Percentiles rank a stretch among this genome's conserved stretches.
Conservation (phyloP, 1,139 yeast genomes). For the Ogataea hybrid region DNA sequence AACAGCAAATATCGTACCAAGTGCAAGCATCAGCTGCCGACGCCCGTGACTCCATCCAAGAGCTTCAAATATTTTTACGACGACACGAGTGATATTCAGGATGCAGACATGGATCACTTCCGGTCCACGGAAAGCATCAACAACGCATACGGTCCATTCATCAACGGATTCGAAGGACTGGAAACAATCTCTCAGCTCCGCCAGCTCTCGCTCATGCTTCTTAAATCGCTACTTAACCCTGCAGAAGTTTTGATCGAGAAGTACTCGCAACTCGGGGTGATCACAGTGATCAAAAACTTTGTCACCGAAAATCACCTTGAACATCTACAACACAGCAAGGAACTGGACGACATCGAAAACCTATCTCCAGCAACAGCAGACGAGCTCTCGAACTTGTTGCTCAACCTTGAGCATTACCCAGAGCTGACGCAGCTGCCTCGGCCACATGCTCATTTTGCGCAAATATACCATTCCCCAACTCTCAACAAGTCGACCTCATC, state of each 20-base stretch:
- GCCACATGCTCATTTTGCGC: conserved; percentile 12
- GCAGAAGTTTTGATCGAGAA: conserved; percentile 57
- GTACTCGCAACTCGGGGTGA: conserved; percentile 41
- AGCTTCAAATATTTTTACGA: no score
- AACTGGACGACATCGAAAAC: conserved; percentile 16
- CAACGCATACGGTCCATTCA: conserved; percentile 46
- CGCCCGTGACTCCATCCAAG: no score
- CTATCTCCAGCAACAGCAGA: conserved; percentile 9
- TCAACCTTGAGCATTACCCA: conserved; percentile 13
- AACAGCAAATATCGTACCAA: no score
- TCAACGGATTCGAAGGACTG: conserved; percentile 47
- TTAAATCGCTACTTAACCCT: conserved; percentile 45
- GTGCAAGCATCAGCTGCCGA: no score
- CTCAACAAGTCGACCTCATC: conserved; percentile 23
- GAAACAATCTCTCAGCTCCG: conserved; percentile 43
- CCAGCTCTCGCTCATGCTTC: conserved; percentile 44
- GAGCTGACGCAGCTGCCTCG: conserved; percentile 13
- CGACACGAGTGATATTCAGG: no score
- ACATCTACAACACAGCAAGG: conserved; percentile 16
- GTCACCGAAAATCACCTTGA: conserved; percentile 25
- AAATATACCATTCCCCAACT: conserved; percentile 16
- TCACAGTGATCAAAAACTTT: conserved; percentile 31
- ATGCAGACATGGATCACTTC: no score
- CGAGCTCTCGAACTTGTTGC: conserved; percentile 16
- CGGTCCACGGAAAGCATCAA: no score